Percentiles rank a stretch among this genome's conserved stretches.
Evolutionary conservation across 1,284 basidiomycete species (phyloP).

Genomic region (Marasmius tenuissimus): DNA sequence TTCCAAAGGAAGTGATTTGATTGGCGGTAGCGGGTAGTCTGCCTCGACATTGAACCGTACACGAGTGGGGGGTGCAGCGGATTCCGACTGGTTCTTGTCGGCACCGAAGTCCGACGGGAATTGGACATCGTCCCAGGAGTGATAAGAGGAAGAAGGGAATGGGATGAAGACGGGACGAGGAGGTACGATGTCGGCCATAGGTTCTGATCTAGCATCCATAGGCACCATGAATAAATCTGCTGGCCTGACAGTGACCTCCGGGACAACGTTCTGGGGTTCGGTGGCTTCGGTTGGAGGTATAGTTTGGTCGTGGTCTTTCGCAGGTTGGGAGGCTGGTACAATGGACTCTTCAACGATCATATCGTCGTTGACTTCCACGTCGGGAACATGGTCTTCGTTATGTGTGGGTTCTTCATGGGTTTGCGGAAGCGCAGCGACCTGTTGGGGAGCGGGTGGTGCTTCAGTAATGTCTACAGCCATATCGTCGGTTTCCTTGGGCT

Average conservation of each 20-base stretch:
- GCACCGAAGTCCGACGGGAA: constrained; percentile 19
- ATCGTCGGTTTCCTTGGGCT: background rate
- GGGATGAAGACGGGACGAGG: constrained; percentile 12
- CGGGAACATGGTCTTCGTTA: background rate
- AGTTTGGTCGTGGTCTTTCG: background rate
- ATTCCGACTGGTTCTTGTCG: constrained; percentile 15
- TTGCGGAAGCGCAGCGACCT: background rate
- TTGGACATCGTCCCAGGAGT: background rate
- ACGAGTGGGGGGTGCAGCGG: constrained; percentile 24
- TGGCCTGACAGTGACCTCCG: background rate
- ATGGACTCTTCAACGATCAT: background rate
- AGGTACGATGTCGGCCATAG: background rate
- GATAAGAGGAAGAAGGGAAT: constrained; percentile 6
- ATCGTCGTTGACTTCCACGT: background rate
- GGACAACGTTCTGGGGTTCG: background rate
- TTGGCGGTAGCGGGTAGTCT: constrained; percentile 59
- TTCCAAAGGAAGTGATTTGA: constrained; percentile 62
- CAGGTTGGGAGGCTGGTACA: background rate
- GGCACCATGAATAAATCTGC: background rate
- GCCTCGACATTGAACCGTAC: constrained; percentile 41
- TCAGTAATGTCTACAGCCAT: background rate
- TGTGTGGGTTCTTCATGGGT: background rate
- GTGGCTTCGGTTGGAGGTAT: background rate
- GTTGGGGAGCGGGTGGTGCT: background rate
- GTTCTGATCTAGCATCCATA: constrained; percentile 4